Conservation (phyloP, 2,329 filamentous ascomycete species). For the Arthrobotrys pseudoclavata region DNA sequence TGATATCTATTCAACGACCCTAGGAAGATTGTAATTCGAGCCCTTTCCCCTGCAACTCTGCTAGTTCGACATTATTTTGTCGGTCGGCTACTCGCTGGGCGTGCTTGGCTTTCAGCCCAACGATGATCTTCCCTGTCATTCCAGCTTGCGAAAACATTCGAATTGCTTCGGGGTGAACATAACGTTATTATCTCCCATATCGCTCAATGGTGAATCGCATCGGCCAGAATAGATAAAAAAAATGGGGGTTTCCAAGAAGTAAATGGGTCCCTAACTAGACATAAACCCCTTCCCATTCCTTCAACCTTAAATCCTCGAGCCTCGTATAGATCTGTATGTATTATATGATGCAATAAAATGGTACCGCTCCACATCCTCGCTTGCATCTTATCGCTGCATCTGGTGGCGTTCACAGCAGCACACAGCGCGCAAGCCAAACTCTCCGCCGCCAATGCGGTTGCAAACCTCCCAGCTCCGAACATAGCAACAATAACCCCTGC, state of each 20-base stretch:
- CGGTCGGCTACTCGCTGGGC: conserved; percentile 2
- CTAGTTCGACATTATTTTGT: conserved; percentile 14
- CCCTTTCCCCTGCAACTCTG: neutral
- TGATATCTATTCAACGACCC: neutral
- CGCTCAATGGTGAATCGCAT: neutral
- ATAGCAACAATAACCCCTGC: conserved; percentile 5
- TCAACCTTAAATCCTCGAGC: neutral
- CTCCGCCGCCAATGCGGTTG: conserved; percentile 9
- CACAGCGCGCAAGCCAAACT: conserved; percentile 7
- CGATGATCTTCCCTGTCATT: neutral
- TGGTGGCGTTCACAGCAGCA: conserved; percentile 19
- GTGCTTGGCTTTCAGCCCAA: conserved; percentile 18
- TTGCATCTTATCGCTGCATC: conserved; percentile 15
- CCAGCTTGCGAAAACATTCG: neutral
- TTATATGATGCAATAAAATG: conserved; percentile 28
- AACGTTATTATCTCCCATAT: conserved; percentile 25
- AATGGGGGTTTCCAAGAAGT: neutral
- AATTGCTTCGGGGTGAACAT: conserved; percentile 11
- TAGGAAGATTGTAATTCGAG: conserved; percentile 21
- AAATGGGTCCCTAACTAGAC: neutral
- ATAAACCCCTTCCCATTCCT: neutral
- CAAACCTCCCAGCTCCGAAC: conserved; percentile 21
- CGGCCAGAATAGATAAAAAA: conserved; percentile 6
- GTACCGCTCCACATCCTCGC: conserved; percentile 12
- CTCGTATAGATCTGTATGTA: conserved; percentile 1